These are phyloP conservation scores for Senecio squalidus DNA, from an alignment of 140 eudicot species.

Conservation along the genomic window DNA sequence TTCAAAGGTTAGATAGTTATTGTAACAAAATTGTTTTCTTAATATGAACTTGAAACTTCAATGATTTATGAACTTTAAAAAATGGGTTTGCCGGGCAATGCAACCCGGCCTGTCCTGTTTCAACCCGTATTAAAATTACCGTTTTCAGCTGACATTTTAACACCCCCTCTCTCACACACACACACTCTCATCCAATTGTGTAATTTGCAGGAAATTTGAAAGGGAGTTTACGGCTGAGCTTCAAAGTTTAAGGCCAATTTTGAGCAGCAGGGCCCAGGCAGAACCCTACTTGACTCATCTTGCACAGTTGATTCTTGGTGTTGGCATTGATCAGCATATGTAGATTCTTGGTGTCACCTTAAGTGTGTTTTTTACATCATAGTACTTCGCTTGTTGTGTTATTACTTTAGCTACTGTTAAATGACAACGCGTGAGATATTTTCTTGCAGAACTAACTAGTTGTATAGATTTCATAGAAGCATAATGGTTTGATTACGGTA, in stretches of 20 bases:
- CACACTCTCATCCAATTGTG: neutral
- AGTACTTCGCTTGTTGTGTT: no score
- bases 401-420: no score
- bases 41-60: neutral
- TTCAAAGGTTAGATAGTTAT: neutral
- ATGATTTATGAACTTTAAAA: neutral
- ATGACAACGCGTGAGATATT: no score
- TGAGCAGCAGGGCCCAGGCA: constrained; percentile 86
- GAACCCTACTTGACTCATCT: constrained; percentile 97
- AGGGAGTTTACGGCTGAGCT: constrained; percentile 69
- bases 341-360: neutral
- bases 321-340: constrained; percentile 52
- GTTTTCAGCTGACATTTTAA: no score
- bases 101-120: no score
- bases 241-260: constrained; percentile 79
- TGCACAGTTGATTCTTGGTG: constrained; percentile 97
- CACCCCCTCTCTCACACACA: no score
- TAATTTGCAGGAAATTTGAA: constrained; percentile 77
- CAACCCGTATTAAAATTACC: no score
- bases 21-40: neutral
- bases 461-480: no score
- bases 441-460: no score
- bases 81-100: no score
- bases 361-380: no score
- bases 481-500: no score